Evolutionary conservation across 1,284 basidiomycete species (phyloP).

Genomic region (Erythrobasidium hasegawianum): DNA sequence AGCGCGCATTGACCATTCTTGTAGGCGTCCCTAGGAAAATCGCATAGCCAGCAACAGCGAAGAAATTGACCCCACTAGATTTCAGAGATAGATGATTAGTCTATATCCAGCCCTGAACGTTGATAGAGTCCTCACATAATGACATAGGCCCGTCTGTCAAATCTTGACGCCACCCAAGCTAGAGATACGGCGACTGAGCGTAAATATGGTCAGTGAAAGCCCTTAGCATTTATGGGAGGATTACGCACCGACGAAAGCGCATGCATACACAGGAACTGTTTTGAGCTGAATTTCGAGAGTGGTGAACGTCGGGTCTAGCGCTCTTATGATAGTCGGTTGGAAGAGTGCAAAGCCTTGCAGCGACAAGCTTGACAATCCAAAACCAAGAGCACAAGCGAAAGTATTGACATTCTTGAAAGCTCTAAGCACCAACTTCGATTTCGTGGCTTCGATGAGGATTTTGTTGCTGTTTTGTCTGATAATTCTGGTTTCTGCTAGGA

Average conservation of each 20-base stretch:
- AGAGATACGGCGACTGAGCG: conserved; percentile 10
- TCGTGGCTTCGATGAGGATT: conserved; percentile 40
- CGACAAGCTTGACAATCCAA: conserved; percentile 45
- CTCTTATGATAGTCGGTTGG: conserved; percentile 43
- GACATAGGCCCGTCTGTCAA: conserved; percentile 27
- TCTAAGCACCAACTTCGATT: conserved; percentile 32
- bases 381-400: conserved; percentile 38
- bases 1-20: conserved; percentile 35
- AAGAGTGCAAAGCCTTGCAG: conserved; percentile 45
- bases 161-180: conserved; percentile 6
- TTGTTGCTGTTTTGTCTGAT: conserved; percentile 36
- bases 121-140: conserved; percentile 4
- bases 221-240: too few relatives aligned
- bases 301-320: background rate
- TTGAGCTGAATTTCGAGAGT: conserved; percentile 7
- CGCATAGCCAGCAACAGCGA: conserved; percentile 37
- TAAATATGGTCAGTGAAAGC: too few relatives aligned
- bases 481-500: conserved; percentile 31
- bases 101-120: too few relatives aligned
- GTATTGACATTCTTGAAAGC: conserved; percentile 42
- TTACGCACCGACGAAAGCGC: conserved; percentile 37
- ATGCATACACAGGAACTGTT: conserved; percentile 37
- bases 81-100: background rate
- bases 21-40: conserved; percentile 38
- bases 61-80: background rate